phyloP scores from a whole-genome alignment of 257 asterid genomes.

The Dorcoceras hygrometricum region DNA sequence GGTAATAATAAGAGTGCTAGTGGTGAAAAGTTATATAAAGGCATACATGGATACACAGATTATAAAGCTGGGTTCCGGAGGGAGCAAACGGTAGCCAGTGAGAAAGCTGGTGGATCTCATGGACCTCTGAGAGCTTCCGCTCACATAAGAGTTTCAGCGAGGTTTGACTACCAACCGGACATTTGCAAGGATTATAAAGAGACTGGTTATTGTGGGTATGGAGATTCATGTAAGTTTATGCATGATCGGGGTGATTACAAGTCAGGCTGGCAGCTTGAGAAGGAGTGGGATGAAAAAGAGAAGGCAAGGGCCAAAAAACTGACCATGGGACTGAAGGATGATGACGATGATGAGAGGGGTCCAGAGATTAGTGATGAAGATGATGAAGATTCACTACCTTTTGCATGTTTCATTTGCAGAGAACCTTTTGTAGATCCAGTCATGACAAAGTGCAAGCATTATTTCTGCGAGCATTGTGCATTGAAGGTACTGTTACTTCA shows the following conservation, averaged over 20 bases:
- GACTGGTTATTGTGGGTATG: constrained; percentile 97
- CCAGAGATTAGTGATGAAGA: constrained; percentile 63
- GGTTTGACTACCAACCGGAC: constrained; percentile 97
- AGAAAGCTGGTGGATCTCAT: constrained; percentile 93
- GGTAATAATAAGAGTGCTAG: constrained; percentile 56
- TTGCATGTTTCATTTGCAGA: constrained; percentile 93
- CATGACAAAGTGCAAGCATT: constrained; percentile 90
- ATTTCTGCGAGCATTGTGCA: constrained; percentile 96
- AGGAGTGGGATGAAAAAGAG: constrained; percentile 89
- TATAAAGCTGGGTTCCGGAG: constrained; percentile 90
- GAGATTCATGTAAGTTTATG: constrained; percentile 95
- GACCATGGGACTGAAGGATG: constrained; percentile 57
- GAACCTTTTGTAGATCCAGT: constrained; percentile 87
- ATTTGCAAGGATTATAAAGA: constrained; percentile 93
- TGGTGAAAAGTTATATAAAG: constrained; percentile 66
- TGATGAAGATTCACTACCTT: constrained; percentile 70
- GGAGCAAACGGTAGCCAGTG: constrained; percentile 82
- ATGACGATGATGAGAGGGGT: constrained; percentile 44
- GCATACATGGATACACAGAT: constrained; percentile 83
- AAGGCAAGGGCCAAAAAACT: constrained; percentile 59
- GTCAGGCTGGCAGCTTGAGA: constrained; percentile 95
- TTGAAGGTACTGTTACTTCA: constrained; percentile 52
- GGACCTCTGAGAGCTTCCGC: constrained; percentile 96
- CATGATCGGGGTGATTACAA: constrained; percentile 95
- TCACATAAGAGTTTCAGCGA: constrained; percentile 84